A percentile compares a stretch with the other conserved stretches of the same genome.
Evolutionary conservation across 139 green algal genomes (phyloP).

Genomic region (Zygnema circumcarinatum): DNA sequence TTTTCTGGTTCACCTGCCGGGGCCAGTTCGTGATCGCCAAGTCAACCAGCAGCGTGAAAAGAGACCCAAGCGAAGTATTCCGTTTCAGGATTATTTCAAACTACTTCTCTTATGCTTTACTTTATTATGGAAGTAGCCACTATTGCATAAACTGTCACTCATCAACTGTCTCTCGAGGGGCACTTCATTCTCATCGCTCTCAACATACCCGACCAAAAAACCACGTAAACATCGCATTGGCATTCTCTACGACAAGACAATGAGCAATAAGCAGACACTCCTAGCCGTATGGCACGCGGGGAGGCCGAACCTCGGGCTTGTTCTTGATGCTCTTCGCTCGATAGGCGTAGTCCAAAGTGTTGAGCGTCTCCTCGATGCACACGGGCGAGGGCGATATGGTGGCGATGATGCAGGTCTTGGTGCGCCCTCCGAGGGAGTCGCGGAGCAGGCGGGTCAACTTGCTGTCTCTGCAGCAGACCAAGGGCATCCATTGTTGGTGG

Average conservation of each 20-base stretch:
- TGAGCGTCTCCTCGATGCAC: conserved; percentile 93
- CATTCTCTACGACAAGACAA: too few species aligned
- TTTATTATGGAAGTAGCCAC: background rate
- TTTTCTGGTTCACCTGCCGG: conserved; percentile 70
- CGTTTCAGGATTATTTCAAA: background rate
- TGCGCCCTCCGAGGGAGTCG: conserved; percentile 88
- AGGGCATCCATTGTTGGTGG: conserved; percentile 10
- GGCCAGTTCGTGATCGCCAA: too few species aligned
- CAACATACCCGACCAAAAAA: too few species aligned
- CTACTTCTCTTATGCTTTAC: background rate
- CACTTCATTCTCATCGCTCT: too few species aligned
- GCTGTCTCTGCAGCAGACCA: conserved; percentile 75
- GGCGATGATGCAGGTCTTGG: conserved; percentile 97
- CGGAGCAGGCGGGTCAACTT: conserved; percentile 97
- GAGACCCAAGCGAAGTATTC: too few species aligned
- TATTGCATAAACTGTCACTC: background rate
- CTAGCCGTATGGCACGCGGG: too few species aligned
- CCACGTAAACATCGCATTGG: too few species aligned
- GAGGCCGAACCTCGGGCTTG: conserved; percentile 87
- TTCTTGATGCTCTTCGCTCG: conserved; percentile 99
- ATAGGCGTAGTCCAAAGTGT: conserved; percentile 97
- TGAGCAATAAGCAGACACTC: too few species aligned
- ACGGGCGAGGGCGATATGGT: conserved; percentile 91
- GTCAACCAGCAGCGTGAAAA: too few species aligned
- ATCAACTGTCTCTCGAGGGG: too few species aligned